Evolutionary conservation across 495 filamentous ascomycete genomes (phyloP).

Genomic region (Immersiella caudata): DNA sequence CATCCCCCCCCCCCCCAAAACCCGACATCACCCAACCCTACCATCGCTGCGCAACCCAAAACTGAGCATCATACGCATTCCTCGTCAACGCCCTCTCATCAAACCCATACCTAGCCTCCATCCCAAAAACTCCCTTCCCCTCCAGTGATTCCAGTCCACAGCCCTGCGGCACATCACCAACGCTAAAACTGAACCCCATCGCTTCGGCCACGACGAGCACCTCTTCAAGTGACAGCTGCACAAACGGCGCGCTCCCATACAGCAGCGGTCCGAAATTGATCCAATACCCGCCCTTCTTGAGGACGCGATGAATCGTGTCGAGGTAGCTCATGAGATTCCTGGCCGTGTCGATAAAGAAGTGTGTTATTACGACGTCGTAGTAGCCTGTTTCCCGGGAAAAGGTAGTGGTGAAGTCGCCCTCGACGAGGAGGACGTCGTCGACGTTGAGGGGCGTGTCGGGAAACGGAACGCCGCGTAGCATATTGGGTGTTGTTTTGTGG

Average conservation of each 20-base stretch:
- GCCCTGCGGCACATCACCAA: conserved; percentile 11
- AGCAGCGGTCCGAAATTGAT: conserved; percentile 52
- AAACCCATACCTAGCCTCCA: conserved; percentile 37
- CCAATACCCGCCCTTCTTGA: conserved; percentile 47
- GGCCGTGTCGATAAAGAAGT: conserved; percentile 58
- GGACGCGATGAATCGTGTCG: conserved; percentile 44
- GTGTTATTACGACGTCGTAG: conserved; percentile 49
- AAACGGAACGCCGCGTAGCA: conserved; percentile 44
- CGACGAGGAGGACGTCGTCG: conserved; percentile 34
- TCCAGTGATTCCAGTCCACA: conserved; percentile 17
- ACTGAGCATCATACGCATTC: conserved; percentile 38
- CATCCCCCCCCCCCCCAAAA: no score
- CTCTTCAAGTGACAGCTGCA: conserved; percentile 42
- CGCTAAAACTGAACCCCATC: conserved; percentile 40
- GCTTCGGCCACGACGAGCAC: conserved; percentile 31
- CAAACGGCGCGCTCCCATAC: conserved; percentile 32
- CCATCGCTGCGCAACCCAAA: conserved; percentile 40
- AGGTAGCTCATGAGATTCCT: conserved; percentile 49
- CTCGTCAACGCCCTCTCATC: conserved; percentile 37
- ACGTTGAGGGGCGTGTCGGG: conserved; percentile 36
- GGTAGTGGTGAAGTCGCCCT: conserved; percentile 48
- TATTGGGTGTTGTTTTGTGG: conserved; percentile 41
- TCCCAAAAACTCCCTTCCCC: conserved; percentile 30
- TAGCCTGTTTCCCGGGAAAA: conserved; percentile 20
- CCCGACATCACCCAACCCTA: background rate